Evolutionary conservation across 202 grass and related monocot species (phyloP).

Genomic region (Elaeis oleifera): DNA sequence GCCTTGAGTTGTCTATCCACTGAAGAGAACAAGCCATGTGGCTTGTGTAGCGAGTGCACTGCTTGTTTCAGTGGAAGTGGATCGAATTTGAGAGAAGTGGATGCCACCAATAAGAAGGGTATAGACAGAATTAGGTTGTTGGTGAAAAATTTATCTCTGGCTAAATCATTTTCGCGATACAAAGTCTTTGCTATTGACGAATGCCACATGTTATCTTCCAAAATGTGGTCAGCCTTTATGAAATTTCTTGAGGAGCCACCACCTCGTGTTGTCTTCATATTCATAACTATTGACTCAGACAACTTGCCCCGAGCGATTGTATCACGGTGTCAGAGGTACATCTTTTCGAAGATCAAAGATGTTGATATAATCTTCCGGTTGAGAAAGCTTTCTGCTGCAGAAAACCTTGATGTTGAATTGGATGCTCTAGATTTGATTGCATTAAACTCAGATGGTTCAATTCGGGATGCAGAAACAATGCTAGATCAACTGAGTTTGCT

Average conservation of each 20-base stretch:
- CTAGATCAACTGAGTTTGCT: constrained; percentile 83
- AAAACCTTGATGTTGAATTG: constrained; percentile 70
- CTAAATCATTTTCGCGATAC: constrained; percentile 41
- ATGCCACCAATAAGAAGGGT: constrained; percentile 66
- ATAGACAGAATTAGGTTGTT: constrained; percentile 47
- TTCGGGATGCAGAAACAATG: constrained; percentile 73
- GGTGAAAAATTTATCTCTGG: constrained; percentile 51
- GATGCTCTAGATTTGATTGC: constrained; percentile 73
- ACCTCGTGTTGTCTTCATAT: constrained; percentile 62
- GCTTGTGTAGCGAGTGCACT: constrained; percentile 52
- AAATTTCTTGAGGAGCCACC: constrained; percentile 61
- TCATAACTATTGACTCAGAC: constrained; percentile 74
- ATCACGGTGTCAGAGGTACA: constrained; percentile 59
- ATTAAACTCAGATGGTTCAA: constrained; percentile 62
- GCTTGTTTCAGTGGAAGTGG: constrained; percentile 52
- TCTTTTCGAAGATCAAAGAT: constrained; percentile 56
- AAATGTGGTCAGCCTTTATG: constrained; percentile 63
- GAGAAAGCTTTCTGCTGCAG: constrained; percentile 69
- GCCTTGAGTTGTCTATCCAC: constrained; percentile 58
- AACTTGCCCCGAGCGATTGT: constrained; percentile 50
- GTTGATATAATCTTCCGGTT: constrained; percentile 42
- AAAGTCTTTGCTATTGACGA: constrained; percentile 84
- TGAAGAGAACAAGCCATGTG: constrained; percentile 50
- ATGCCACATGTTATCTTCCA: constrained; percentile 66
- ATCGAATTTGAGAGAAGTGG: constrained; percentile 47